Base-by-base conservation (phyloP, 176 grass and related monocot genomes). In the Cocos nucifera region DNA sequence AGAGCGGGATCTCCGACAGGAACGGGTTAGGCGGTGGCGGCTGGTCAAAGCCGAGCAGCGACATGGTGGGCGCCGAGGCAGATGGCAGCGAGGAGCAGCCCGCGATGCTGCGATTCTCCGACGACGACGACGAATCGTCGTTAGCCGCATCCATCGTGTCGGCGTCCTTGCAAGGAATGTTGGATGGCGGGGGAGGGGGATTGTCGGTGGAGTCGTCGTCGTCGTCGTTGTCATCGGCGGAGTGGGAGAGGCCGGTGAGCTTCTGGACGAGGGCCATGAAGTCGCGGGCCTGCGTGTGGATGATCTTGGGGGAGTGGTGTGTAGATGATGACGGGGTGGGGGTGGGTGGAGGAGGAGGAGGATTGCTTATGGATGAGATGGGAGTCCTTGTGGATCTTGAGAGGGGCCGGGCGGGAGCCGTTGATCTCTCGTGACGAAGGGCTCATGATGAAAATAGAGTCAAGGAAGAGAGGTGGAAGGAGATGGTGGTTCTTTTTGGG, bases 241-340 rank as follows among this genome's bases (percentile, higher is more conserved):
- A 39, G 50, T 48, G 28, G 19, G 80, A 77, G n/a, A 61, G 74
- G 50, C 81, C 78, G 21, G 81, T 89, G 78, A 89, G 86, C 57
- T 73, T 89, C 81, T 89, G 86, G 29, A 89, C 81, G 66, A 89
- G 76, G 69, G 81, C 69, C 81, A 85, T 81, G 81, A 89, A 84
- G 61, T 89, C 77, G 19, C 53, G 56, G 2, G 86, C 72, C 23
- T 54, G 69, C 20, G 86, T 81, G 66, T 68, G 81, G 66, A 89
- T 89, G 70, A 89, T 61, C 77, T 81, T 84, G 54, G 86, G 86
- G 29, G 81, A 84, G 57, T 80, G 74, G 32, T n/a, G 86, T 84
- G 77, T 89, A 84, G 28, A 84, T 89, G 53, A 89, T 84, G 15
- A 89, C 70, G 1, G 86, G 86, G 15, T 64, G 61, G 49, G 58